Evolutionary conservation across 129 eudicot genomes (phyloP), one percentile per base, ranked within the genome.

Genomic region (Saposhnikovia divaricata): DNA sequence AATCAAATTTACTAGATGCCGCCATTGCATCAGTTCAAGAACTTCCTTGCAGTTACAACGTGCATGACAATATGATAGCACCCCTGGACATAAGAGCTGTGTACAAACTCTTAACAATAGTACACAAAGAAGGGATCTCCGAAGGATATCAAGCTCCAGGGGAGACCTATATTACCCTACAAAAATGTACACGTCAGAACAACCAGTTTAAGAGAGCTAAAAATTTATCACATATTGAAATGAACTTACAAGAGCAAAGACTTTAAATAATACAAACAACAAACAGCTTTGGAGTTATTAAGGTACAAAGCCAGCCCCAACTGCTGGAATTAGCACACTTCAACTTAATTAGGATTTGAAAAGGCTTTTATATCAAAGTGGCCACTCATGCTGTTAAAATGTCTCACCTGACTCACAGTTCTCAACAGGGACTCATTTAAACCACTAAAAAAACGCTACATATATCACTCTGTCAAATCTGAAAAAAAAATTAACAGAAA

Each of bases 1-100:
- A 66, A 81, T 90, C 93, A 80, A 85, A 90, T 86, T 91, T 93
- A 85, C 93, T 85, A 85, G 98, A 93, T 81, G 93, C 86, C 77
- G 90, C 89, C 98, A 90, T 93, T 69, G 87, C 89, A 86, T 88
- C 85, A 86, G 80, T 81, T 82, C 77, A 80, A 70, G 69, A 77
- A 83, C 81, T 63, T 74, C 82, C 75, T 85, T 78, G 76, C 85
- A 87, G 82, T 81, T 78, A 53, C 74, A 80, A 85, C 59, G 89
- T 72, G 91, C 98, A 93, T 89, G 93, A 86, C 92, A 93, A 85
- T 82, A 80, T 75, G 72, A 85, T 68, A 44, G 59, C 77, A 82
- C 74, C 75, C 74, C 74, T 50, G 85, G 77, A 81, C 93, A 89
- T 90, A 83, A 87, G 82, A 80, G 81, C 80, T 79, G 78, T 55